Base-by-base conservation (phyloP, 148 eudicot species). In the Chenopodium suecicum region DNA sequence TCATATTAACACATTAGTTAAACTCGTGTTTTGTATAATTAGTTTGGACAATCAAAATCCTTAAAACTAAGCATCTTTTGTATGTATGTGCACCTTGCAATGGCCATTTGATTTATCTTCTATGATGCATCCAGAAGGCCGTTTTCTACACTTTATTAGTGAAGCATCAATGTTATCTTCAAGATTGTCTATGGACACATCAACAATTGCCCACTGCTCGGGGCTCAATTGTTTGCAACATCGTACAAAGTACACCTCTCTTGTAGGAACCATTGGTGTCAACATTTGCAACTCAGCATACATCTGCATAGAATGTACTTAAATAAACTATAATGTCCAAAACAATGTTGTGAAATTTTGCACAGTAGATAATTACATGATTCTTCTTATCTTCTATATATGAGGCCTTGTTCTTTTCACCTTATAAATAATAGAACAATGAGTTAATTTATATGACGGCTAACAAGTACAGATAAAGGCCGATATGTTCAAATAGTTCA, bases 221-320 rank as follows among this genome's bases (percentile, higher is more conserved):
- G 92, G 71, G 67, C 86, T 92, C 78, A 96, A 74, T 75, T 92
- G 95, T 86, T 92, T 96, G 89, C 95, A 91, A 82, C 83, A 82
- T 86, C 99, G 78, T 29, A 96, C 88, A n/a, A 96, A 96, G 89
- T 94, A 92, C 78, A 96, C 90, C 82, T 96, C 98, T 88, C 99
- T 89, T 2, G 95, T 92, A 20, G 91, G 88, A 80, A 96, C 98
- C 95, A 89, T 78, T 20, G 99, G 98, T 7, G 99, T 92, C 7
- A 94, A 92, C 97, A 96, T 96, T 82, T 96, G 99, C 81, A 94
- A 85, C 91, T 96, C 99, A 58, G 97, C 92, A 86, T 91, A 96
- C 94, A 96, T 96, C 99, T 96, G 89, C 81, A 86, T 1, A 32
- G 34, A 6, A 76, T 48, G 32, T 62, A 20, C 66, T 62, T 0